A percentile compares a stretch with the other conserved stretches of the same genome.
These are phyloP conservation scores for Ustilago shanxiensis DNA, from an alignment of 1,284 basidiomycete species.

Conservation along the genomic window DNA sequence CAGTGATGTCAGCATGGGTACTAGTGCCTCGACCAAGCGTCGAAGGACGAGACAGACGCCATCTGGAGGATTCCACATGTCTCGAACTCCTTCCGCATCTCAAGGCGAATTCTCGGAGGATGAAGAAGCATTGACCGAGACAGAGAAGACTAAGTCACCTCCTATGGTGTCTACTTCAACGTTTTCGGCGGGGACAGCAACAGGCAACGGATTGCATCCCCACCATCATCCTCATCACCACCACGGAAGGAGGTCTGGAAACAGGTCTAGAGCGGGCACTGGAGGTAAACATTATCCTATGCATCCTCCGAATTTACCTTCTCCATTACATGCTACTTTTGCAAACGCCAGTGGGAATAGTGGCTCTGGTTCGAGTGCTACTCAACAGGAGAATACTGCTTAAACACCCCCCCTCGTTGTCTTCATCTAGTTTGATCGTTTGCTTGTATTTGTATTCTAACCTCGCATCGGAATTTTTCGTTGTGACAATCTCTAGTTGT, in stretches of 20 bases:
- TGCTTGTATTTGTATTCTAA: conserved; percentile 14
- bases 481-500: background rate
- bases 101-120: conserved; percentile 35
- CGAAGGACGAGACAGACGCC: conserved; percentile 32
- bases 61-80: conserved; percentile 42
- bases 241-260: conserved; percentile 20
- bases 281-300: conserved; percentile 43
- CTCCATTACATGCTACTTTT: conserved; percentile 41
- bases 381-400: background rate
- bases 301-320: conserved; percentile 37
- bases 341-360: conserved; percentile 7
- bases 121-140: conserved; percentile 47
- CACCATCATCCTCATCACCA: conserved; percentile 11
- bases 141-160: conserved; percentile 34
- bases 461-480: background rate
- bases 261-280: conserved; percentile 34
- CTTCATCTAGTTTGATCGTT: background rate
- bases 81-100: conserved; percentile 37
- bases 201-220: conserved; percentile 8
- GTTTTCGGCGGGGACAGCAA: conserved; percentile 15
- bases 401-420: background rate
- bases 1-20: conserved; percentile 54
- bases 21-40: conserved; percentile 53
- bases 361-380: background rate
- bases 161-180: conserved; percentile 11